Evolutionary conservation across 1,284 basidiomycete genomes (phyloP).

Genomic region (Uromyces viciae-fabae): DNA sequence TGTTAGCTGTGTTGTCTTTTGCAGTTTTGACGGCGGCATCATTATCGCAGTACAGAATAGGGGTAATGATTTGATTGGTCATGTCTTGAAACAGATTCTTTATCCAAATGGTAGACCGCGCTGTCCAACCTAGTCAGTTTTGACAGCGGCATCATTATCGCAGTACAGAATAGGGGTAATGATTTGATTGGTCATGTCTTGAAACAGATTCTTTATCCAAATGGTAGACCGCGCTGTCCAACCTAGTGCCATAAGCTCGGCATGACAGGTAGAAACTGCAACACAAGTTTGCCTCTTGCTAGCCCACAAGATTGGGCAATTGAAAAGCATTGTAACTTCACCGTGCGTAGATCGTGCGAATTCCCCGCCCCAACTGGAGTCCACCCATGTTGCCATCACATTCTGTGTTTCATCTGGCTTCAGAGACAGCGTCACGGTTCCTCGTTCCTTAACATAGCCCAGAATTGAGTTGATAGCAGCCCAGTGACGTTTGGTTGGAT

Average conservation of each 20-base stretch:
- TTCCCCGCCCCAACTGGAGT: conserved; percentile 12
- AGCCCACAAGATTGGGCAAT: background rate
- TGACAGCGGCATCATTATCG: too few relatives aligned
- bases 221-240: too few relatives aligned
- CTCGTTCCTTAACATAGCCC: background rate
- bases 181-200: too few relatives aligned
- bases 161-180: too few relatives aligned
- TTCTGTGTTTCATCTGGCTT: background rate
- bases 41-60: background rate
- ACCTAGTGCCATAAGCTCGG: conserved; percentile 11
- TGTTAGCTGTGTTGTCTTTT: conserved; percentile 17
- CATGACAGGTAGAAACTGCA: background rate
- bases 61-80: background rate
- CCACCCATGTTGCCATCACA: background rate
- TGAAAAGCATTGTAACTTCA: background rate
- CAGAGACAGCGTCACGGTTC: background rate
- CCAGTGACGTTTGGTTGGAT: conserved; percentile 2
- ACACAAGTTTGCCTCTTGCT: background rate
- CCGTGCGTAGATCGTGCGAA: background rate
- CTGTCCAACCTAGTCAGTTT: background rate
- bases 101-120: background rate
- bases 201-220: too few relatives aligned
- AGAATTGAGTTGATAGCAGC: background rate
- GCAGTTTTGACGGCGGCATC: background rate
- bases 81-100: conserved; percentile 11